A percentile compares a stretch with the other conserved stretches of the same genome.
Evolutionary conservation across 2,329 filamentous ascomycete genomes (phyloP).

Genomic region (Pseudogymnoascus sp.): DNA sequence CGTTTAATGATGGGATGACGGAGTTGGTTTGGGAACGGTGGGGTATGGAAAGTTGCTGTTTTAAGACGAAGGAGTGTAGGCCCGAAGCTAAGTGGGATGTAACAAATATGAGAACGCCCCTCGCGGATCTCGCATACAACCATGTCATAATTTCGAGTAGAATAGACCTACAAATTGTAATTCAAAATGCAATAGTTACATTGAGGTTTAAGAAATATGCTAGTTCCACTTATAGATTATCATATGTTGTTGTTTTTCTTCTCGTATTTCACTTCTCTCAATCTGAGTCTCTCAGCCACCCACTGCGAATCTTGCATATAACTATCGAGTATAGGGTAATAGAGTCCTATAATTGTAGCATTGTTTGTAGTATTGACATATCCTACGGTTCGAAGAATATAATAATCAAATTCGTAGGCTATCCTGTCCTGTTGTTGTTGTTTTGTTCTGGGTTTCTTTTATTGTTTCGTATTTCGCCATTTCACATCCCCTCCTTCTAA

Average conservation of each 20-base stretch:
- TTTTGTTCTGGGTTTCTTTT: background rate
- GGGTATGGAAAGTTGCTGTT: background rate
- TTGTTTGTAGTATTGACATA: background rate
- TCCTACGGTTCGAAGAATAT: background rate
- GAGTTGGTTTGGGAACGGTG: background rate
- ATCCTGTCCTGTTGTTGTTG: background rate
- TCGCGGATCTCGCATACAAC: background rate
- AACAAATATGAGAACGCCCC: background rate
- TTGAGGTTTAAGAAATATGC: background rate
- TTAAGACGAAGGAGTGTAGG: background rate
- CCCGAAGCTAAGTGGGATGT: background rate
- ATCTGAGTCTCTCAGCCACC: background rate
- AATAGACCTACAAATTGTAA: background rate
- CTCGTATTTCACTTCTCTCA: background rate
- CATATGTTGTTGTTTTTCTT: background rate
- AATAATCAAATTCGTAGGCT: background rate
- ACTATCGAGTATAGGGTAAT: background rate
- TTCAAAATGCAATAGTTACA: background rate
- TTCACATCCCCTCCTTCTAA: too few relatives aligned
- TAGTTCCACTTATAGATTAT: background rate
- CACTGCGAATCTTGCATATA: background rate
- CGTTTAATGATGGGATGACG: constrained; percentile 44
- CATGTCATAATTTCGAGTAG: background rate
- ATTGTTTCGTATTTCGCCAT: background rate
- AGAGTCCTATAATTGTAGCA: background rate